phyloP scores from a whole-genome alignment of 208 protist species.

The Trypanosoma vivax region DNA sequence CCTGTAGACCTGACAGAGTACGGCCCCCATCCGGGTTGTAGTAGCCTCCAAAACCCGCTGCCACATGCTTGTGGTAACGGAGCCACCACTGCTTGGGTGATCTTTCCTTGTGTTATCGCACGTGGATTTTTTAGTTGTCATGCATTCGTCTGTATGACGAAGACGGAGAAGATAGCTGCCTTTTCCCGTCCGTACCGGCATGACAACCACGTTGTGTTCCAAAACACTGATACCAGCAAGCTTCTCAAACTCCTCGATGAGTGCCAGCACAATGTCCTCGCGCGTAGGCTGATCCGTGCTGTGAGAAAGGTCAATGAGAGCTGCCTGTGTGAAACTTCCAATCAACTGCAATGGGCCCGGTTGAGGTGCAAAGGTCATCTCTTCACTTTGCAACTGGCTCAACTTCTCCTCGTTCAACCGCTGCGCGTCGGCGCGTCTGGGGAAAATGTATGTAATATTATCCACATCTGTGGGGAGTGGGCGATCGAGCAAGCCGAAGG shows the following conservation, averaged over 20 bases:
- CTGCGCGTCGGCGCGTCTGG: constrained; percentile 62
- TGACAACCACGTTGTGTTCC: too few relatives aligned
- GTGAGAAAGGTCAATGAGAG: constrained; percentile 32
- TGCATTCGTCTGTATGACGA: too few relatives aligned
- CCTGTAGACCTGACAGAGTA: constrained; percentile 34
- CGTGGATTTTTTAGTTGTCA: too few relatives aligned
- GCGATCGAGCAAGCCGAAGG: constrained; percentile 45
- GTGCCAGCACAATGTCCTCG: constrained; percentile 28
- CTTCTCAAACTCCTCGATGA: constrained; percentile 28
- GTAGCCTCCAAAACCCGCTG: constrained; percentile 28
- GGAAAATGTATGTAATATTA: constrained; percentile 81
- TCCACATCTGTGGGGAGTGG: constrained; percentile 35
- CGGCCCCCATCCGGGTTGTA: constrained; percentile 31
- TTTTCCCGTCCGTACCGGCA: too few relatives aligned
- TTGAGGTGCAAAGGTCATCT: constrained; percentile 67
- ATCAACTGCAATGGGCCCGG: constrained; percentile 68
- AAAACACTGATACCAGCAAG: neutral
- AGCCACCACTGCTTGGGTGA: neutral
- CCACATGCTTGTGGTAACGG: constrained; percentile 26
- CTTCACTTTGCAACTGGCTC: constrained; percentile 40
- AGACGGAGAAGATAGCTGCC: too few relatives aligned
- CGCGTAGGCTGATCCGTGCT: constrained; percentile 12
- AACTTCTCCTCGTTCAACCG: constrained; percentile 71
- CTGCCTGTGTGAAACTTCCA: constrained; percentile 54
- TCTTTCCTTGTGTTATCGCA: neutral